Base-by-base conservation (phyloP, 441 rosid species). In the Populus tomentosa region DNA sequence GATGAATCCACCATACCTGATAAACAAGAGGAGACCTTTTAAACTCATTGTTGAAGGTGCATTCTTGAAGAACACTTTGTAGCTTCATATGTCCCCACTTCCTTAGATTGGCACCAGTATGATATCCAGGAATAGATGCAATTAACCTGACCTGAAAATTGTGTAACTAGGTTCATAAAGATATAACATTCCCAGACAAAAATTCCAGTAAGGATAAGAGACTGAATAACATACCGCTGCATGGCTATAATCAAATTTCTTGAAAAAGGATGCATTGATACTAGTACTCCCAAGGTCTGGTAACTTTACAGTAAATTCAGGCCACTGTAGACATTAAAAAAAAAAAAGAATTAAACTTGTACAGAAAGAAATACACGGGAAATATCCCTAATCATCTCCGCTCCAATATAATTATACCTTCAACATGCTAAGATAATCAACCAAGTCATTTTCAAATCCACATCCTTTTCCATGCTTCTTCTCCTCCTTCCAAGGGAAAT, bases 51-150 rank as follows among this genome's bases (percentile, higher is more conserved):
- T 85, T 91, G 75, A 94, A 95, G 67, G 81, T 77, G 81, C 89
- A 89, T 72, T 89, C 97, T 81, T 92, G 89, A 53, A 94, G 98
- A 84, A 89, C 74, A 69, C 80, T 85, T 10, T 83, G 84, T 70
- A 95, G 86, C 84, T 94, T 94, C 98, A 95, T 90, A 86, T 95
- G 99, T 67, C 95, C 99, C 98, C 97, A 94, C 74, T 85, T 95
- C 72, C 83, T 91, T 87, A 95, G 53, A 82, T 85, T 92, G 69
- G 90, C 69, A 76, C 97, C 97, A 61, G 85, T 85, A 80, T 92
- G 99, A 83, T 95, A 94, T 69, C 99, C 99, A 82, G 99, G 99
- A 78, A 94, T 97, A 7, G 98, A 95, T 74, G 91, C 92, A 83
- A 95, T 83, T 76, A 95, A 80, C 73, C 97, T 85, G 68, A 92